Evolutionary conservation across 179 eudicot species (phyloP), one percentile per base, ranked within the genome.

Genomic region (Spergularia azorica): DNA sequence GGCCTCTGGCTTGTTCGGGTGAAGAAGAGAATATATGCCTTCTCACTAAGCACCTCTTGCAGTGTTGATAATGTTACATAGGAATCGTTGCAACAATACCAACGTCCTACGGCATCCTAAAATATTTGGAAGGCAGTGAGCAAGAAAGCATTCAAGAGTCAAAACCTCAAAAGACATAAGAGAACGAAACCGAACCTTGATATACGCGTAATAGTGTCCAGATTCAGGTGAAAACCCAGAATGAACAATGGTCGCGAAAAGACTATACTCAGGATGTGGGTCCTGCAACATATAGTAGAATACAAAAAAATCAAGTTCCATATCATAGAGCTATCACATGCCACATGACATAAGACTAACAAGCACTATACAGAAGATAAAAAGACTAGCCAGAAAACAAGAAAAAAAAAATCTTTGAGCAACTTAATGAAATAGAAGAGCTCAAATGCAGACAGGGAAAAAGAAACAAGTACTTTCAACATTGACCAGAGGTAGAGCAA

Each of bases 51-150:
- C 51, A 95, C 98, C 77, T 93, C 93, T 81, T 90, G 88, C 76
- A 88, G 80, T 51, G 85, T 86, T 61, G 98, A 87, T 64, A 87
- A 81, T 62, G 92, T 83, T 55, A 95, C 97, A 80, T 59, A 83
- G 52, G 97, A 83, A 88, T 95, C 99, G 85, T 95, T 91, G 91
- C 99, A 95, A 89, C 98, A 95, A 82, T 86, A 95, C 99, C 99
- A 95, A 78, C 91, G 91, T 18, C 92, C 91, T 83, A 85, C 71
- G 14, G 92, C 87, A 86, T 95, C 98, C 99, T 95, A 87, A 66
- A 77, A 82, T 10, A 72, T 70, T 16, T 0, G 13, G 51, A 17
- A 72, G 62, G 43, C 70, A 46, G 76, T 32, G 61, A 68, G 84
- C 69, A 83, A 67, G 52, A 54, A 77, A 70, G 72, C 51, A 58